Evolutionary conservation across 179 eudicot genomes (phyloP), one percentile per base, ranked within the genome.

Genomic region (Spergularia azorica): DNA sequence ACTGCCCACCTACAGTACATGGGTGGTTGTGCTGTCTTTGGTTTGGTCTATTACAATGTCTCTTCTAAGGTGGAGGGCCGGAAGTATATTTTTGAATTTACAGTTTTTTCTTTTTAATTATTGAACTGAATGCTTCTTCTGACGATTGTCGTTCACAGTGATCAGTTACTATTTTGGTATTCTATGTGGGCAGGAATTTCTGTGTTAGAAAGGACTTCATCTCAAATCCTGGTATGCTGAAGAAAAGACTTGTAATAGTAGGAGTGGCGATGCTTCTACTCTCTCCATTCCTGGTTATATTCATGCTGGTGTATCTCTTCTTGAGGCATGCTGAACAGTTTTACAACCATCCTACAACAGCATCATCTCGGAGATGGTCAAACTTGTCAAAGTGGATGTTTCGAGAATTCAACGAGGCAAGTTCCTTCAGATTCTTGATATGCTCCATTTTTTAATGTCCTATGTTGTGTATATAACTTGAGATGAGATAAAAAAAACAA

Each of bases 321-420:
- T 83, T 95, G 87, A 89, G 93, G 83, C 99, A 95, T 75, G 99
- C 98, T 71, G 99, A 95, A 76, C 94, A 94, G 62, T 94, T 94
- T 83, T 95, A 95, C 76, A 94, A 95, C 74, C 97, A 95, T 81
- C 99, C 99, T 8, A 90, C 92, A 57, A 89, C 92, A 20, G 99
- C 93, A 77, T 94, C 98, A 57, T 94, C 98, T 67, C 88, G 98
- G 74, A 90, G 97, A 85, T 95, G 99, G 99, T 95, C 98, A 71
- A 95, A 94, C 82, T 89, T 95, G 62, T 90, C 99, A 20, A 90
- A 83, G 84, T 95, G 99, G 99, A 86, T 90, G 82, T 94, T 91
- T 80, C 84, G 99, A 77, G 99, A 95, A 84, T 94, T 87, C 82
- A 95, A 93, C 16, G 99, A 95, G 99, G 99, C 88, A 89, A 79